A percentile compares a stretch with the other conserved stretches of the same genome.
Conservation (phyloP, 495 filamentous ascomycete species). For the Aspergillus hancockii region DNA sequence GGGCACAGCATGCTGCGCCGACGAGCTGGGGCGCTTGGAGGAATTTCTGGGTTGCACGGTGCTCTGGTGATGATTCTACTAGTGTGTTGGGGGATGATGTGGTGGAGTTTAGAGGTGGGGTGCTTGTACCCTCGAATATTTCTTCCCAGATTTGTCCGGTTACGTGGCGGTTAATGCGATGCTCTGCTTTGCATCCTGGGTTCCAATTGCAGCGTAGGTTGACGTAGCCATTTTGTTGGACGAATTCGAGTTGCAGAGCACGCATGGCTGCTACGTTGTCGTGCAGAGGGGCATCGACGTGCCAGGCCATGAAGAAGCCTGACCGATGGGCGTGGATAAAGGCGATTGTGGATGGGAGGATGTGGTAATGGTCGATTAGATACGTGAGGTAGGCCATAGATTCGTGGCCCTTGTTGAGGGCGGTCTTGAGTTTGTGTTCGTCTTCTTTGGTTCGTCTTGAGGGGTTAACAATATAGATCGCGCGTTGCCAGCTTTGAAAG, state of each 20-base stretch:
- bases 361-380: constrained; percentile 69
- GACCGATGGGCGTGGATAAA: constrained; percentile 68
- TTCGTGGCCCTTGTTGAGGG: constrained; percentile 73
- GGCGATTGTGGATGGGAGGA: constrained; percentile 63
- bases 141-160: constrained; percentile 54
- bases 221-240: constrained; percentile 60
- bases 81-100: constrained; percentile 36
- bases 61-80: background rate
- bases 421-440: constrained; percentile 34
- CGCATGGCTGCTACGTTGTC: constrained; percentile 57
- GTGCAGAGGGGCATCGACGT: constrained; percentile 58
- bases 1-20: constrained; percentile 62
- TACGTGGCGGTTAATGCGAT: constrained; percentile 58
- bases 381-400: constrained; percentile 74
- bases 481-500: constrained; percentile 51
- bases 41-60: constrained; percentile 15
- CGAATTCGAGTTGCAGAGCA: constrained; percentile 48
- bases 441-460: constrained; percentile 49
- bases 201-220: constrained; percentile 68
- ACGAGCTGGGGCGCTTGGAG: constrained; percentile 36
- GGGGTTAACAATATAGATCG: constrained; percentile 67
- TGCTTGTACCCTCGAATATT: constrained; percentile 53
- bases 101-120: constrained; percentile 45
- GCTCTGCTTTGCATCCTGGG: constrained; percentile 57
- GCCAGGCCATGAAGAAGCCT: constrained; percentile 57